phyloP scores from a whole-genome alignment of 176 grass and related monocot genomes.

The Cenchrus fungigraminus region DNA sequence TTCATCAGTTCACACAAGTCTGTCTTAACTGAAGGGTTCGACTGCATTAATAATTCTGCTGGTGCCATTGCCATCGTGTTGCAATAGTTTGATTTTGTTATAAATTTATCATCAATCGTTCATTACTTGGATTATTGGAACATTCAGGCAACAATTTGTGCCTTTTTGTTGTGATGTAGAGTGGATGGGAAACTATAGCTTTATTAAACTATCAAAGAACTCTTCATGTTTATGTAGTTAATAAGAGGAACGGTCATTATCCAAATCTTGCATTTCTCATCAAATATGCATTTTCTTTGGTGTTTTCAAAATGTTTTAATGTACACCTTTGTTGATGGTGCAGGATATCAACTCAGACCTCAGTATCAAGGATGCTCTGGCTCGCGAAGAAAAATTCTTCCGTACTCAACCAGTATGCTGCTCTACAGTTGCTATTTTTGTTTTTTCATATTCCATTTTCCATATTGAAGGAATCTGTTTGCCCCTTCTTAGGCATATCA shows the following conservation, averaged over 20 bases:
- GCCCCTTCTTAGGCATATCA: slow-evolving; percentile 78
- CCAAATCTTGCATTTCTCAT: slow-evolving; percentile 3
- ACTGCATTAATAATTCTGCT: neutral
- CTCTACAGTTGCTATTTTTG: slow-evolving; percentile 16
- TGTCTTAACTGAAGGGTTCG: slow-evolving; percentile 9
- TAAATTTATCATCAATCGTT: neutral
- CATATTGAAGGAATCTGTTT: slow-evolving; percentile 26
- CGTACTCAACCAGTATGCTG: slow-evolving; percentile 71
- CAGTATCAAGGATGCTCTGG: slow-evolving; percentile 93
- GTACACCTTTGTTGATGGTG: slow-evolving; percentile 30
- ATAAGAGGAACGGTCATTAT: neutral
- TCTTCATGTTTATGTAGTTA: neutral
- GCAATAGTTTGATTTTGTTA: neutral
- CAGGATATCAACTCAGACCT: slow-evolving; percentile 91
- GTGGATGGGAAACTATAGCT: neutral
- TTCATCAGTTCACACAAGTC: neutral
- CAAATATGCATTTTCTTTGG: slow-evolving; percentile 7
- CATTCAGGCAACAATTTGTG: neutral
- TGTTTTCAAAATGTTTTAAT: neutral
- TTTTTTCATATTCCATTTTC: slow-evolving; percentile 14
- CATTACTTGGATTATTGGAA: slow-evolving; percentile 12
- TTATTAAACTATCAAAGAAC: neutral
- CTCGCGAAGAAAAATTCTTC: slow-evolving; percentile 92
- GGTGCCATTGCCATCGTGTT: neutral
- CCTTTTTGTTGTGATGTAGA: slow-evolving; percentile 14